Percentiles rank a stretch among this genome's conserved stretches.
phyloP scores from a whole-genome alignment of 1,284 basidiomycete species.

The Trichosporon inkin region DNA sequence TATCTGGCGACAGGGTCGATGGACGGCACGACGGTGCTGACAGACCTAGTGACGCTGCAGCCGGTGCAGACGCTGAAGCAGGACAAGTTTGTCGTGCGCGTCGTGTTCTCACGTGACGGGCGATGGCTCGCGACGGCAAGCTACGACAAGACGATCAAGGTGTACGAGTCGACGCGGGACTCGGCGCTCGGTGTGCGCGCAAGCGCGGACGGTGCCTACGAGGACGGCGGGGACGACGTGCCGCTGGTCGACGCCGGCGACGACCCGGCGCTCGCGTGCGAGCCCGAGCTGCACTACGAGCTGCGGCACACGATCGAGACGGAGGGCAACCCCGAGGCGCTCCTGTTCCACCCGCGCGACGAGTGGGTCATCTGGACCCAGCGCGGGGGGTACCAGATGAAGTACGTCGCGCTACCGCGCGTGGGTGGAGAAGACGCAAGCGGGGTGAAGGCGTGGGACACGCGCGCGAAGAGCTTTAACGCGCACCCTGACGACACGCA shows the following conservation, averaged over 20 bases:
- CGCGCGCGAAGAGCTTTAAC: constrained; percentile 43
- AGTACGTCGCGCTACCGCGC: constrained; percentile 31
- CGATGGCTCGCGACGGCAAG: constrained; percentile 45
- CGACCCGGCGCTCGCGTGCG: constrained; percentile 35
- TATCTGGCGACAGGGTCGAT: constrained; percentile 47
- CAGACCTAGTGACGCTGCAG: constrained; percentile 41
- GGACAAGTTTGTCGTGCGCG: constrained; percentile 47
- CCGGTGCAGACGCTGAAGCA: constrained; percentile 43
- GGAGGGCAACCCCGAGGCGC: constrained; percentile 45
- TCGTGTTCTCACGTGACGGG: constrained; percentile 42
- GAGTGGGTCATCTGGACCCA: constrained; percentile 42
- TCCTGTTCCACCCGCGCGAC: constrained; percentile 37
- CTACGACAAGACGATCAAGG: constrained; percentile 45
- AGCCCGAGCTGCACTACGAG: constrained; percentile 36
- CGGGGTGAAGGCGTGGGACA: constrained; percentile 21
- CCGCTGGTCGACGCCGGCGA: constrained; percentile 38
- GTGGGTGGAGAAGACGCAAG: background rate
- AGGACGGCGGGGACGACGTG: constrained; percentile 29
- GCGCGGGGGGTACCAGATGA: constrained; percentile 37
- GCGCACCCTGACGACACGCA: constrained; percentile 46
- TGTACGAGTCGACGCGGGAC: constrained; percentile 32
- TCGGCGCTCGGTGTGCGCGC: constrained; percentile 2
- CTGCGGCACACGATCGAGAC: constrained; percentile 31
- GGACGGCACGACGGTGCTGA: constrained; percentile 46
- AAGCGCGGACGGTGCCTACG: constrained; percentile 24